Conservation (phyloP, 495 filamentous ascomycete genomes). For the Daldinia childiae region DNA sequence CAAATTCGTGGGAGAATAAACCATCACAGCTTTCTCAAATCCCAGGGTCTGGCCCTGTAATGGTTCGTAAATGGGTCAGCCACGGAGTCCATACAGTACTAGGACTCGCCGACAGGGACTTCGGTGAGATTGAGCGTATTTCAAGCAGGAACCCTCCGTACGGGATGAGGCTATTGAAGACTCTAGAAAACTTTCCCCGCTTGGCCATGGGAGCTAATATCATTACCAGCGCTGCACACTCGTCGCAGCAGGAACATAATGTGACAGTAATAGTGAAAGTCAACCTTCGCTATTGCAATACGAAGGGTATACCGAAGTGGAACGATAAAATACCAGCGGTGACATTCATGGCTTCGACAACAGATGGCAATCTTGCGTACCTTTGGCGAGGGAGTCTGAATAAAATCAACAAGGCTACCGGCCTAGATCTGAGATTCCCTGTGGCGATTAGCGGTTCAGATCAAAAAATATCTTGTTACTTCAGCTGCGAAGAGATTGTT, state of each 20-base stretch:
- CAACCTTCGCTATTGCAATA: slow-evolving; percentile 78
- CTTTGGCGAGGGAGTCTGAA: slow-evolving; percentile 79
- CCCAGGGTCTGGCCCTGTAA: slow-evolving; percentile 79
- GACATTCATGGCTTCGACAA: slow-evolving; percentile 79
- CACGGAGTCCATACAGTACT: slow-evolving; percentile 77
- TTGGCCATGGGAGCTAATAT: slow-evolving; percentile 63
- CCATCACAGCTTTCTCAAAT: slow-evolving; percentile 88
- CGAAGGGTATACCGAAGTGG: slow-evolving; percentile 68
- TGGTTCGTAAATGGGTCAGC: slow-evolving; percentile 78
- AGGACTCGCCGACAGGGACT: slow-evolving; percentile 71
- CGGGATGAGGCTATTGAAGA: slow-evolving; percentile 72
- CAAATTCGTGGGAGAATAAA: slow-evolving; percentile 86
- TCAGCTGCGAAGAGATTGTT: slow-evolving; percentile 91
- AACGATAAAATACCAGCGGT: slow-evolving; percentile 69
- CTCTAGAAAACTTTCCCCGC: slow-evolving; percentile 77
- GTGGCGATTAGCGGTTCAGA: slow-evolving; percentile 63
- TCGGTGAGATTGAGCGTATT: slow-evolving; percentile 77
- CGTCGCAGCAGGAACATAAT: slow-evolving; percentile 42
- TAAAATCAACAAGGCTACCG: slow-evolving; percentile 65
- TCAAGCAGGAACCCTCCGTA: slow-evolving; percentile 85
- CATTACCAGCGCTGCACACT: slow-evolving; percentile 45
- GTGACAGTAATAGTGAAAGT: slow-evolving; percentile 71
- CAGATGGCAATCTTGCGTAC: slow-evolving; percentile 76
- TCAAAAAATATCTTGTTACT: slow-evolving; percentile 73
- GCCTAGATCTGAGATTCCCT: slow-evolving; percentile 68